phyloP scores from a whole-genome alignment of 2,329 filamentous ascomycete genomes.

The Pseudocercospora fijiensis region DNA sequence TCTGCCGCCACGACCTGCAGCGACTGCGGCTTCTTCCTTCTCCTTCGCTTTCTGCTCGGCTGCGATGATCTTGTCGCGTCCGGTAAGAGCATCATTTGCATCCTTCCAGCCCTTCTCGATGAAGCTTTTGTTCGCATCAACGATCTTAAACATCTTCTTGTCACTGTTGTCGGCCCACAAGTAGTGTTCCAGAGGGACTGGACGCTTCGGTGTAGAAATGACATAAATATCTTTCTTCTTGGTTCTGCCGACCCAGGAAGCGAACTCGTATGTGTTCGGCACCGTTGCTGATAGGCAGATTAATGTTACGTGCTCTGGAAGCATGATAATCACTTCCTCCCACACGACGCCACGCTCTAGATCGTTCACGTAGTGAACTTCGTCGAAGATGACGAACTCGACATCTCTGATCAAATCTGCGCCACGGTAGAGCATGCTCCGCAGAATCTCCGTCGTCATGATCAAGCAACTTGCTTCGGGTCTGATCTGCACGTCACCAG shows the following conservation, averaged over 20 bases:
- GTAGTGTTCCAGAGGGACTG: slow-evolving; percentile 92
- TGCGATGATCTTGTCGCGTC: slow-evolving; percentile 72
- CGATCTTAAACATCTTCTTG: slow-evolving; percentile 91
- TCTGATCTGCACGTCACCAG: slow-evolving; percentile 96
- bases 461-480: slow-evolving; percentile 97
- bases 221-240: slow-evolving; percentile 99
- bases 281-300: slow-evolving; percentile 95
- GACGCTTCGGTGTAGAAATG: slow-evolving; percentile 93
- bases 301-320: slow-evolving; percentile 92
- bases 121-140: slow-evolving; percentile 88
- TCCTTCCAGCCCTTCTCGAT: slow-evolving; percentile 93
- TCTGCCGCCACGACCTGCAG: slow-evolving; percentile 53
- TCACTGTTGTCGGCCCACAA: slow-evolving; percentile 73
- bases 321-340: slow-evolving; percentile 99
- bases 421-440: slow-evolving; percentile 96
- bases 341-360: slow-evolving; percentile 93
- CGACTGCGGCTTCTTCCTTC: slow-evolving; percentile 50
- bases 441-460: slow-evolving; percentile 97
- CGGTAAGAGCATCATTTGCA: slow-evolving; percentile 77
- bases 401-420: slow-evolving; percentile 95
- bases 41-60: slow-evolving; percentile 46
- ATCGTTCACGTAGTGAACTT: slow-evolving; percentile 98
- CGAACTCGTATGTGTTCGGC: slow-evolving; percentile 95
- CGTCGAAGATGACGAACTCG: slow-evolving; percentile 98
- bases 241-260: slow-evolving; percentile 95